Evolutionary conservation across 2,329 filamentous ascomycete species (phyloP).

Genomic region (Taxawa tesnikishii): DNA sequence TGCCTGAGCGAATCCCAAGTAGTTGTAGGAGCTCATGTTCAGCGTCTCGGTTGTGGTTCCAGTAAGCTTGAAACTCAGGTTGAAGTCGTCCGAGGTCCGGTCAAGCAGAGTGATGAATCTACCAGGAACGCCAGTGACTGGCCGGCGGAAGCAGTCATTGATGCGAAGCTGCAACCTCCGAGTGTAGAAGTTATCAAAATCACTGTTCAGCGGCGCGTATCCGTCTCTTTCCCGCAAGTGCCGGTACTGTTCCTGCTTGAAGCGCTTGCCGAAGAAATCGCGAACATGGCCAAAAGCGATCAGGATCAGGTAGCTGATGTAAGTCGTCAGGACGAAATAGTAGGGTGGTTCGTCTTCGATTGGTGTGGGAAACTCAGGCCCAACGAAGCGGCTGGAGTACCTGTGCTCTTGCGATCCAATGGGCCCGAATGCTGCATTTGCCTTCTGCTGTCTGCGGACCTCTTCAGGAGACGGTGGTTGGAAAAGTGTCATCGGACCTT

Average conservation of each 20-base stretch:
- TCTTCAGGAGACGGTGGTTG: constrained; percentile 80
- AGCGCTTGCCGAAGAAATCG: constrained; percentile 96
- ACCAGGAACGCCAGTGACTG: constrained; percentile 85
- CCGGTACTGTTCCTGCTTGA: constrained; percentile 76
- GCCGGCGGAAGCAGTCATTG: constrained; percentile 91
- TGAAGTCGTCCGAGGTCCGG: constrained; percentile 82
- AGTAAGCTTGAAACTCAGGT: constrained; percentile 76
- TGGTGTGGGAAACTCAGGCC: constrained; percentile 66
- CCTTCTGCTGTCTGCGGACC: constrained; percentile 58
- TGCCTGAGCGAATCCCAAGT: constrained; percentile 94
- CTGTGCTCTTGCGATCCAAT: constrained; percentile 68
- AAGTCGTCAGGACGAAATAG: constrained; percentile 93
- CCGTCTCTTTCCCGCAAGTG: constrained; percentile 74
- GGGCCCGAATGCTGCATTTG: constrained; percentile 86
- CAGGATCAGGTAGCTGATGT: constrained; percentile 93
- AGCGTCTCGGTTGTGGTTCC: constrained; percentile 88
- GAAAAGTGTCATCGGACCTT: constrained; percentile 73
- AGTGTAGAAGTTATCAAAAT: constrained; percentile 98
- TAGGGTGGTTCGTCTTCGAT: constrained; percentile 93
- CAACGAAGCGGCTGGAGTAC: constrained; percentile 80
- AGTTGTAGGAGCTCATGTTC: constrained; percentile 99
- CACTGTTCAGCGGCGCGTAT: constrained; percentile 89
- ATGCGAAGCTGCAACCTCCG: constrained; percentile 85
- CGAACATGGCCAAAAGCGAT: constrained; percentile 92
- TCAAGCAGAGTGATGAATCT: constrained; percentile 89